These are phyloP conservation scores for Aspergillus awamori DNA, from an alignment of 2,329 filamentous ascomycete genomes.

Conservation along the genomic window DNA sequence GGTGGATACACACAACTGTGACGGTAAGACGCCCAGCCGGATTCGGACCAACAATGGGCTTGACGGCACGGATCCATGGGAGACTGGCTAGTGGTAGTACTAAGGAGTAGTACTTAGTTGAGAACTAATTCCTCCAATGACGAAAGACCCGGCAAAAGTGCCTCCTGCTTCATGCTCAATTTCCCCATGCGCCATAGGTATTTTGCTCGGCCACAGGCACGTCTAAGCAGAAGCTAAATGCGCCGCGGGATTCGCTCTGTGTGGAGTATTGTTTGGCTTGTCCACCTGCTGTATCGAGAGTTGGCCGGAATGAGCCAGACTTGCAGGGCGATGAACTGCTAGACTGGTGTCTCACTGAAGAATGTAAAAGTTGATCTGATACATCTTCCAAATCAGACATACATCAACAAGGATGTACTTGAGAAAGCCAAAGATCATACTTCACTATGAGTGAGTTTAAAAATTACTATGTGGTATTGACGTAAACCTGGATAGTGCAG, in stretches of 20 bases:
- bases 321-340: neutral
- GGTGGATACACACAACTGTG: neutral
- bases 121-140: neutral
- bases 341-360: constrained; percentile 3
- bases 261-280: neutral
- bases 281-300: neutral
- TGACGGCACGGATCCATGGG: neutral
- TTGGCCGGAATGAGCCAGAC: constrained; percentile 1
- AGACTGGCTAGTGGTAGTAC: no score
- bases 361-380: neutral
- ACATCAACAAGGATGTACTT: neutral
- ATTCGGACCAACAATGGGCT: neutral
- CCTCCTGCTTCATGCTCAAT: neutral
- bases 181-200: neutral
- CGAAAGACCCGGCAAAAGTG: neutral
- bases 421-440: no score
- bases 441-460: no score
- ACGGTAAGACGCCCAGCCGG: neutral
- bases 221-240: neutral
- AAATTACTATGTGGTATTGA: neutral
- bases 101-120: no score
- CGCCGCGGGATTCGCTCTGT: neutral
- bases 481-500: neutral
- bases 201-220: neutral
- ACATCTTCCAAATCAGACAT: neutral